Evolutionary conservation across 176 grass and related monocot species (phyloP).

Genomic region (Oropetium thomaeum): DNA sequence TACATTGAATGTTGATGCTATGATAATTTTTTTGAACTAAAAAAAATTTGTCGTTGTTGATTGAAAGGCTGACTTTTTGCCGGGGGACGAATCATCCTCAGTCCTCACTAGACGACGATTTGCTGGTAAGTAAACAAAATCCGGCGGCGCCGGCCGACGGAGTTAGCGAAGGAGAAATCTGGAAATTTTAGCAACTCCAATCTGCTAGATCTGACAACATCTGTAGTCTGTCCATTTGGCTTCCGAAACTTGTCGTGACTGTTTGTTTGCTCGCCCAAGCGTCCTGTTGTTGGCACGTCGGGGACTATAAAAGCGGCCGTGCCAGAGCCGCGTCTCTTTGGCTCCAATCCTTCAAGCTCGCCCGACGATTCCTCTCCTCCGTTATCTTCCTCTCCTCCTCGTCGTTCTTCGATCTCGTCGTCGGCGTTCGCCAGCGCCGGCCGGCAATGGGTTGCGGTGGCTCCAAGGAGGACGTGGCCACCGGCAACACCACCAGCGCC

Average conservation of each 20-base stretch:
- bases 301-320: constrained; percentile 12
- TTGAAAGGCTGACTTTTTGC: background rate
- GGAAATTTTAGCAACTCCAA: background rate
- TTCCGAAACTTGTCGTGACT: background rate
- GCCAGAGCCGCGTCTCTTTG: constrained; percentile 18
- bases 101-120: background rate
- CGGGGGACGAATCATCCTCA: background rate
- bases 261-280: background rate
- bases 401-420: background rate
- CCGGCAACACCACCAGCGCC: constrained; percentile 48
- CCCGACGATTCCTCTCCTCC: constrained; percentile 33
- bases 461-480: constrained; percentile 83
- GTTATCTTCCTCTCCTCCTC: background rate
- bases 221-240: too few species aligned
- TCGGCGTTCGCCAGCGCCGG: constrained; percentile 28
- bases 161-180: background rate
- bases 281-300: background rate
- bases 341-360: constrained; percentile 36
- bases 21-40: background rate
- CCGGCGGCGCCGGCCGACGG: constrained; percentile 5
- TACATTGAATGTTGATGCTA: background rate
- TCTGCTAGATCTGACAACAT: too few species aligned
- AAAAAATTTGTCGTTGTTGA: too few species aligned
- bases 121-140: background rate
- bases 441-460: constrained; percentile 78